Base-by-base conservation (phyloP, 768 basidiomycete species). In the Mycena pura region DNA sequence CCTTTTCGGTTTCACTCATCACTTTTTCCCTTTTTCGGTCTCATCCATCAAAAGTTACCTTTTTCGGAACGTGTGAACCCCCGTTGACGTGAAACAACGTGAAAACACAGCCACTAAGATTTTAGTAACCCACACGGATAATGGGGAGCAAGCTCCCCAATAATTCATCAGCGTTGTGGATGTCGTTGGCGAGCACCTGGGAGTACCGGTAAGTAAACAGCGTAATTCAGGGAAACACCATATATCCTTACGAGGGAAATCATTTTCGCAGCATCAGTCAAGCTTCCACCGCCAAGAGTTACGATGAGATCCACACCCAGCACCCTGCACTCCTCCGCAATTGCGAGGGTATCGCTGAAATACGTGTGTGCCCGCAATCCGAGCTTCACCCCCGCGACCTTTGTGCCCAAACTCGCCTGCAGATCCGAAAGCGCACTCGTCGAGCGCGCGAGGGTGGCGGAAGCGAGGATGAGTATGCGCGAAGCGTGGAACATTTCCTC, bases 401-500 rank as follows among this genome's bases (percentile, higher is more conserved):
- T 47, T 14, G 19, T 21, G n/a, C 40, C 52, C 29, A 55, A 31
- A 2, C 41, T 43, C 9, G 45, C 46, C 27, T 31, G 25, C n/a
- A 57, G 27, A 31, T 57, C 56, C 0, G 24, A 21, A 3, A 57
- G 27, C 34, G 39, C 47, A 22, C 46, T 32, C 21, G 56, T 57
- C 19, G 46, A 27, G 10, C 24, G 21, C 21, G 56, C 56, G 13
- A 57, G 36, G 7, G 56, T 40, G 24, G 55, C 34, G 1, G 55
- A 57, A 21, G 55, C 24, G 38, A 57, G 13, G 21, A 57, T 57
- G 24, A 40, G 24, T 27, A 57, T 15, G 7, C 55, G 55, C 28
- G 19, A 27, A 19, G 55, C 55, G 22, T 57, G 55, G 36, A 57
- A 57, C 15, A 38, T 48, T 19, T 57, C 36, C 38, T 57, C 55